Percentiles rank a stretch among this genome's conserved stretches.
Evolutionary conservation across 139 green algal species (phyloP).

Genomic region (Medakamo hakoo): DNA sequence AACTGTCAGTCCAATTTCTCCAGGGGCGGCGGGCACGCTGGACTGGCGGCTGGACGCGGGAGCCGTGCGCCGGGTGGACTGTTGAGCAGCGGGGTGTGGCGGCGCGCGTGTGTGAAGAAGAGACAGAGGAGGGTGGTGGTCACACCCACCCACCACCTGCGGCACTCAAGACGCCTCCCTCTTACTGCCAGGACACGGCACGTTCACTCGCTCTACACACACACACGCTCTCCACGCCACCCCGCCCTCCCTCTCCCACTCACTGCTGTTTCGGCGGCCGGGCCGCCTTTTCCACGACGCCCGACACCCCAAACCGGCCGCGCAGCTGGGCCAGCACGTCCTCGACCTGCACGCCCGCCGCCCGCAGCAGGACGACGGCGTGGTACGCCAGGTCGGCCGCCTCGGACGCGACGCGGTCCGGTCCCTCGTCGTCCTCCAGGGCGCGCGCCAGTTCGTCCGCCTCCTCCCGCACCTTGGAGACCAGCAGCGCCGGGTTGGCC

Average conservation of each 20-base stretch:
- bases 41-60: too few relatives aligned
- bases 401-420: slow-evolving; percentile 71
- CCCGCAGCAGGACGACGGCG: slow-evolving; percentile 73
- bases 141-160: background rate
- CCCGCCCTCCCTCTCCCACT: too few relatives aligned
- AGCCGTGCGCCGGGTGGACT: too few relatives aligned
- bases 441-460: slow-evolving; percentile 89
- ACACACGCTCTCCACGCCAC: background rate
- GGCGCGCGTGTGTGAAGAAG: background rate
- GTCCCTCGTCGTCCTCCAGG: slow-evolving; percentile 60
- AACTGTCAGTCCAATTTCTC: background rate
- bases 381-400: slow-evolving; percentile 96
- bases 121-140: background rate
- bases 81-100: too few relatives aligned
- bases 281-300: slow-evolving; percentile 80
- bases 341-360: slow-evolving; percentile 62
- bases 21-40: background rate
- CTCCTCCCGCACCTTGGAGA: slow-evolving; percentile 88
- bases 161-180: background rate
- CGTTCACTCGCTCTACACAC: background rate
- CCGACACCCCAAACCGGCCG: slow-evolving; percentile 53
- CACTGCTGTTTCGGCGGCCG: slow-evolving; percentile 36
- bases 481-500: slow-evolving; percentile 69
- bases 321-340: slow-evolving; percentile 64
- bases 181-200: background rate